Evolutionary conservation across 192 early-diverging fungal species (phyloP), one percentile per base, ranked within the genome.

Genomic region (Pecoramyces ruminantium): DNA sequence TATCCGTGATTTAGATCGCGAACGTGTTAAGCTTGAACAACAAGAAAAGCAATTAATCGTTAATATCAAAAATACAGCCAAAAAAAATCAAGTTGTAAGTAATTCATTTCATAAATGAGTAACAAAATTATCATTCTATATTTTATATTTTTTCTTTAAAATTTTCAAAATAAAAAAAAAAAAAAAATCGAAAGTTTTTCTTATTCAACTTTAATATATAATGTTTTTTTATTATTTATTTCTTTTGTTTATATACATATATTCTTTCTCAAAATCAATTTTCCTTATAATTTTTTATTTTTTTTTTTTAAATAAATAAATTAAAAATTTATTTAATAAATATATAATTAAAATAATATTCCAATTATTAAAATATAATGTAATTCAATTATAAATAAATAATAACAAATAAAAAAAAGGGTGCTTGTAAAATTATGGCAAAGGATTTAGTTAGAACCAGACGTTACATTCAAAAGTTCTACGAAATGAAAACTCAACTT

Each of bases 361-460:
- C 83, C 17, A 79, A 85, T 12, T 83, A 83, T 27, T 28, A 38
- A 28, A 58, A 29, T 16, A 85, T 84, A 34, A 85, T 12, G 51
- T 78, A 18, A 83, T 83, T 77, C 78, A 81, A 14, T 77, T 81
- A 3, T 80, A 80, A 27, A 78, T 82, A 13, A 17, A 25, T 16
- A 51, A 28, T 38, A 51, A 42, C 38, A 18, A 29, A n/a, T 81
- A 30, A 28, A 14, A 78, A 29, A 21, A 81, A 94, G 92, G 87
- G 86, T 81, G 93, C 95, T 12, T 95, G 93, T 85, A 97, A 97
- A 82, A 90, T 98, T 78, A 98, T 97, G 96, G 97, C 97, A 77
- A 97, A 95, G 87, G 96, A 99, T 86, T 85, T 99, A 78, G 97
- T 99, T 21, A 89, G 97, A 40, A 99, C 96, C 28, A 90, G 96